phyloP scores from a whole-genome alignment of 2,329 filamentous ascomycete genomes.

The Penicillium corylophilum region DNA sequence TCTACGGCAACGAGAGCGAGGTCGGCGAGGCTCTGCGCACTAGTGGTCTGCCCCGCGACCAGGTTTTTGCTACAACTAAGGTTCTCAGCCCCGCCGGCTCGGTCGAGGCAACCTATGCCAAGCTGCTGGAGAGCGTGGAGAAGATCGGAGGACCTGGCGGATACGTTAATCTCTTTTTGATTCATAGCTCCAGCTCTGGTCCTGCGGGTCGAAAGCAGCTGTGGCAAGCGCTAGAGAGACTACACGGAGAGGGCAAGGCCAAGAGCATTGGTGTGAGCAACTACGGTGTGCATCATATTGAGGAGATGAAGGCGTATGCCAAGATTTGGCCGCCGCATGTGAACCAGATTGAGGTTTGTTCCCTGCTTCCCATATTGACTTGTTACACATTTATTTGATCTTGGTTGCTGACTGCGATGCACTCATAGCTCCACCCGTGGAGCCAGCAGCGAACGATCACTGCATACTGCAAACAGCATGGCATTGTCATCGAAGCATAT shows the following conservation, averaged over 20 bases:
- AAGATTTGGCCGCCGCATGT: conserved; percentile 67
- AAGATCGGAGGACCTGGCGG: conserved; percentile 59
- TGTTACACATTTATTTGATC: neutral
- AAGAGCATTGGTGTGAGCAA: conserved; percentile 72
- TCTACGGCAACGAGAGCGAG: conserved; percentile 67
- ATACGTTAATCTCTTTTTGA: conserved; percentile 70
- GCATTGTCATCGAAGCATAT: conserved; percentile 56
- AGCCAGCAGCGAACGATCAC: conserved; percentile 63
- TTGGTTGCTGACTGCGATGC: conserved; percentile 14
- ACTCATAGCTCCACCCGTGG: conserved; percentile 66
- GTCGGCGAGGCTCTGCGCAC: conserved; percentile 64
- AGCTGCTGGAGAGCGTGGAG: conserved; percentile 60
- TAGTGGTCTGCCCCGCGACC: conserved; percentile 51
- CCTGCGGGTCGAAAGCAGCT: conserved; percentile 57
- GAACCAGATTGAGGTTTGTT: conserved; percentile 69
- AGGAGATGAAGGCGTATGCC: conserved; percentile 67
- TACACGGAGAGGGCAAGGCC: conserved; percentile 59
- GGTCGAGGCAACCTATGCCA: conserved; percentile 59
- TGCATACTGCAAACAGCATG: conserved; percentile 53
- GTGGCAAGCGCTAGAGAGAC: conserved; percentile 65
- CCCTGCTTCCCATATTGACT: neutral
- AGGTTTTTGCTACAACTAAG: conserved; percentile 71
- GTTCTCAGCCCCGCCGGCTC: conserved; percentile 57
- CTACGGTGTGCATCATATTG: conserved; percentile 65
- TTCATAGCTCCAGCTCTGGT: conserved; percentile 63